A percentile compares a stretch with the other conserved stretches of the same genome.
Conservation (phyloP, 805 yeast species). For the Nakazawaea anatomiae region DNA sequence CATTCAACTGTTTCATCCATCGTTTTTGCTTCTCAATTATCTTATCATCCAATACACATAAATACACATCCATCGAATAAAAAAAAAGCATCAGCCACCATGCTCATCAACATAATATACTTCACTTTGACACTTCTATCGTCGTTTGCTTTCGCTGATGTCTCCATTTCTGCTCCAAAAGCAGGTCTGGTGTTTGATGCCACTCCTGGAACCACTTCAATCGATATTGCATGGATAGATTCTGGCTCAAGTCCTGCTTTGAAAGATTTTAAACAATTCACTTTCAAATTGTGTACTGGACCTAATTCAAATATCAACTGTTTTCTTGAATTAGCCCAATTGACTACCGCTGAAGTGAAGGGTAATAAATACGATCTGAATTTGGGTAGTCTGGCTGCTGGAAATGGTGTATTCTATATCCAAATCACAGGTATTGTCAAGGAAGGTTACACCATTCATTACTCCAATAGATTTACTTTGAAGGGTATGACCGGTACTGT, state of each 20-base stretch:
- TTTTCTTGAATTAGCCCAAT: slow-evolving; percentile 24
- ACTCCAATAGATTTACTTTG: slow-evolving; percentile 60
- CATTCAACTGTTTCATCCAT: background rate
- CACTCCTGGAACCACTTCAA: slow-evolving; percentile 26
- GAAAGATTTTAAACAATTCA: slow-evolving; percentile 34
- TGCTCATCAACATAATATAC: background rate
- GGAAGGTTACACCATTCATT: slow-evolving; percentile 52
- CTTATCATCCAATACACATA: background rate
- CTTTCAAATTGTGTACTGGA: slow-evolving; percentile 67
- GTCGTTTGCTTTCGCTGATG: slow-evolving; percentile 33
- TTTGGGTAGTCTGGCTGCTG: slow-evolving; percentile 38
- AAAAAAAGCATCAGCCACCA: background rate
- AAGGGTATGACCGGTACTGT: slow-evolving; percentile 66
- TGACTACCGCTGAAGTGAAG: slow-evolving; percentile 24
- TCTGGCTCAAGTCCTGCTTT: slow-evolving; percentile 44
- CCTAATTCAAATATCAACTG: slow-evolving; percentile 41
- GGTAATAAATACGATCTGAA: slow-evolving; percentile 34
- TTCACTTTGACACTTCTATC: background rate
- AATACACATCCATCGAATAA: no score
- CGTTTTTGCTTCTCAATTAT: background rate
- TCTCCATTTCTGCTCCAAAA: slow-evolving; percentile 36
- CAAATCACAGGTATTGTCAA: slow-evolving; percentile 53
- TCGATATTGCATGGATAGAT: slow-evolving; percentile 53
- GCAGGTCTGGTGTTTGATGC: slow-evolving; percentile 34
- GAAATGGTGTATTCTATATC: slow-evolving; percentile 64